These are phyloP conservation scores for Colletotrichum sp. DNA, from an alignment of 2,329 filamentous ascomycete genomes.

Conservation along the genomic window DNA sequence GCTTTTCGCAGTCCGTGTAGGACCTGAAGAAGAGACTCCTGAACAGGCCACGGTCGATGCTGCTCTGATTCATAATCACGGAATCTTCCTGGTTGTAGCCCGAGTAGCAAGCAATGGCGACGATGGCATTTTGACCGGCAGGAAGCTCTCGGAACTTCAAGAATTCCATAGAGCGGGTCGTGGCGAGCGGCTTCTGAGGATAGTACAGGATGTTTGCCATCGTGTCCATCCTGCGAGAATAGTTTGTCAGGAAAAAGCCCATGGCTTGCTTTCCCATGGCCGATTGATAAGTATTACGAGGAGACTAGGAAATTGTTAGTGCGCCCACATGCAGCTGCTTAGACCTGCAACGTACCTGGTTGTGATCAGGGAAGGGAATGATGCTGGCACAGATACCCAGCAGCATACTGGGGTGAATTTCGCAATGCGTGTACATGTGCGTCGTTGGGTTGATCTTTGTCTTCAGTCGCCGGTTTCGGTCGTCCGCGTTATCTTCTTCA, in stretches of 20 bases:
- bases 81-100: constrained; percentile 99
- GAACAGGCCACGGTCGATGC: constrained; percentile 96
- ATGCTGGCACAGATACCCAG: constrained; percentile 98
- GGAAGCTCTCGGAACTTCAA: constrained; percentile 97
- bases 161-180: constrained; percentile 97
- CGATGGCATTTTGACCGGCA: constrained; percentile 96
- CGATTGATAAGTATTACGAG: constrained; percentile 98
- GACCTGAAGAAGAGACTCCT: constrained; percentile 97
- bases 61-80: constrained; percentile 99
- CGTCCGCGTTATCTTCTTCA: constrained; percentile 65
- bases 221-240: constrained; percentile 95
- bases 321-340: neutral
- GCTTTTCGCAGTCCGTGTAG: constrained; percentile 97
- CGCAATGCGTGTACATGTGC: constrained; percentile 96
- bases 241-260: constrained; percentile 98
- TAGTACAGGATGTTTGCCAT: constrained; percentile 99
- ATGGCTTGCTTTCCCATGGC: constrained; percentile 99
- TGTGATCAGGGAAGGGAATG: constrained; percentile 99
- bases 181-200: constrained; percentile 95
- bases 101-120: constrained; percentile 96
- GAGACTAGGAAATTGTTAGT: constrained; percentile 66
- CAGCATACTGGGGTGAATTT: constrained; percentile 99
- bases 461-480: constrained; percentile 86
- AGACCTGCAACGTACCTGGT: constrained; percentile 64
- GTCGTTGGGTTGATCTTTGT: constrained; percentile 86